Conservation (phyloP, 805 yeast genomes). For the Pichia scutulata region DNA sequence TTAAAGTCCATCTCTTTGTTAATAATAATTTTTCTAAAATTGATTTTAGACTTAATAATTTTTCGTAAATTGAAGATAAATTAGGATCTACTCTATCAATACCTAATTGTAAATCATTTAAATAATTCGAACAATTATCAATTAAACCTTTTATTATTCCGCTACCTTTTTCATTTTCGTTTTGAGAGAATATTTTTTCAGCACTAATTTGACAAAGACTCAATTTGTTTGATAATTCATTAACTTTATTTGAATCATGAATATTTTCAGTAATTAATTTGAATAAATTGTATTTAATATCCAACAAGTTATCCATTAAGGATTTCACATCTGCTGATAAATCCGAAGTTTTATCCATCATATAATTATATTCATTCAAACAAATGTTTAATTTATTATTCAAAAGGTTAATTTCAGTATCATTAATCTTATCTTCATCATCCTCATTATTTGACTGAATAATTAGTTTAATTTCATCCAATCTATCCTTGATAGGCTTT, state of each 20-base stretch:
- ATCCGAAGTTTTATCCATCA: constrained; percentile 48
- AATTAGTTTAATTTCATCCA: constrained; percentile 61
- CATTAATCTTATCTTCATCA: constrained; percentile 17
- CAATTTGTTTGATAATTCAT: constrained; percentile 14
- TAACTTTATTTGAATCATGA: constrained; percentile 16
- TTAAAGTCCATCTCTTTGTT: constrained; percentile 94
- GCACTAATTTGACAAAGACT: constrained; percentile 19
- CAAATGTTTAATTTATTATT: constrained; percentile 62
- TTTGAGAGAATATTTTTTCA: constrained; percentile 16
- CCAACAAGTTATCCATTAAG: constrained; percentile 52
- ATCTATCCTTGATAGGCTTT: constrained; percentile 64
- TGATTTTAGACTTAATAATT: constrained; percentile 56
- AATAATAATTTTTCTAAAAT: constrained; percentile 76
- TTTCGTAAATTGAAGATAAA: constrained; percentile 53
- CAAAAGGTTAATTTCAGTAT: constrained; percentile 36
- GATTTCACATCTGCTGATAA: constrained; percentile 44
- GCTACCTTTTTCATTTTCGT: constrained; percentile 27
- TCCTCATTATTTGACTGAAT: constrained; percentile 38
- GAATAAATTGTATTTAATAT: constrained; percentile 54
- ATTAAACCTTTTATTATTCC: constrained; percentile 62
- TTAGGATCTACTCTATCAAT: constrained; percentile 39
- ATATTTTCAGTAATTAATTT: constrained; percentile 40
- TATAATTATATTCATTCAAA: constrained; percentile 43
- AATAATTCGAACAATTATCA: constrained; percentile 74
- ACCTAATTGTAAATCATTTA: constrained; percentile 56